phyloP scores from a whole-genome alignment of 2,329 filamentous ascomycete genomes.

The Tolypocladium endophyticum region DNA sequence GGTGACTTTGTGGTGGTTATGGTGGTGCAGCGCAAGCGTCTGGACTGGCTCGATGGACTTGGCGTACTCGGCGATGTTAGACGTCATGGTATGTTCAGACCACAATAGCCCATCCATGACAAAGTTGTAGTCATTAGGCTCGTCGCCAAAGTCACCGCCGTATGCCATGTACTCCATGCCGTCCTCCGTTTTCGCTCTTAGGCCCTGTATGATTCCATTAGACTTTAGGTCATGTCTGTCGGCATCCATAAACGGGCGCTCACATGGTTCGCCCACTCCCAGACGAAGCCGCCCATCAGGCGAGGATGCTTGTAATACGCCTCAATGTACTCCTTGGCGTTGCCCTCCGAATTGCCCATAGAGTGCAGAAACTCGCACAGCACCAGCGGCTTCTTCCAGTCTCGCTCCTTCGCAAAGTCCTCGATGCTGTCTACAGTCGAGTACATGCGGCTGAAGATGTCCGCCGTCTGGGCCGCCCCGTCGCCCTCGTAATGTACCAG shows the following conservation, averaged over 20 bases:
- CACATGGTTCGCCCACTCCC: constrained; percentile 52
- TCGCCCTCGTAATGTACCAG: constrained; percentile 59
- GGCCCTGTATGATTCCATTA: constrained; percentile 11
- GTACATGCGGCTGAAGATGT: constrained; percentile 60
- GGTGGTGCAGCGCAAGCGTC: constrained; percentile 30
- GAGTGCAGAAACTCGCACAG: constrained; percentile 48
- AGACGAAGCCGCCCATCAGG: constrained; percentile 53
- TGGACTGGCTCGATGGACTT: constrained; percentile 51
- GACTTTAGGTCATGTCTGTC: not conserved
- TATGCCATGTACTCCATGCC: constrained; percentile 43
- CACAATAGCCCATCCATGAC: constrained; percentile 41
- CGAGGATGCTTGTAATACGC: constrained; percentile 43
- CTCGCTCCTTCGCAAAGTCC: constrained; percentile 25
- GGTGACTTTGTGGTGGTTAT: constrained; percentile 22
- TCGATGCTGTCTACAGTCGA: constrained; percentile 35
- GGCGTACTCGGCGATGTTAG: constrained; percentile 42
- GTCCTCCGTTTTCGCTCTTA: constrained; percentile 31
- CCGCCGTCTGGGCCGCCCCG: constrained; percentile 42
- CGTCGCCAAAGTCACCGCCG: constrained; percentile 51
- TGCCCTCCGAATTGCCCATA: constrained; percentile 65
- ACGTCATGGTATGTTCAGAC: constrained; percentile 38
- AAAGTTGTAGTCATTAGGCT: constrained; percentile 49
- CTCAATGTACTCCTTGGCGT: constrained; percentile 56
- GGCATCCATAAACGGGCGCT: not conserved
- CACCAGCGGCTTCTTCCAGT: constrained; percentile 46